Evolutionary conservation across 768 basidiomycete species (phyloP), one percentile per base, ranked within the genome.

Genomic region (Amanita subjunquillea): DNA sequence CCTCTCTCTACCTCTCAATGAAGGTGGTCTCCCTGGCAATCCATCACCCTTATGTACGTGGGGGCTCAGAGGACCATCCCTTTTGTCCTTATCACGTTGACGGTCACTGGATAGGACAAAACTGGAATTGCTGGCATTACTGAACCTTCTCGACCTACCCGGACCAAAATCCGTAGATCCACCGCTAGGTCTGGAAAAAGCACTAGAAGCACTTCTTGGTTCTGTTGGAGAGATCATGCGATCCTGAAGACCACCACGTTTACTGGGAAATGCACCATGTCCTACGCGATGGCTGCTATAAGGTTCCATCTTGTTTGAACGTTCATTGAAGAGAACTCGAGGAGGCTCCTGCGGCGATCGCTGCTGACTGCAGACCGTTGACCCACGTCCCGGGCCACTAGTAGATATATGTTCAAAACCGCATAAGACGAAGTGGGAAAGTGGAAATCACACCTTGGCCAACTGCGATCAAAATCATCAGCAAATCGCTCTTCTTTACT

Each of bases 391-490:
- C 17, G 32, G 22, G n/a, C 51, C 51, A 37, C 51, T 53, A 29
- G 5, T 4, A 48, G 20, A 37, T 20, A 22, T 15, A 25, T 25
- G 42, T 25, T 30, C 23, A 51, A n/a, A 27, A 27, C 13, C 23
- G 3, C 15, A 23, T 9, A 36, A 8, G 7, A 41, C n/a, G 8
- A 12, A 25, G 27, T 17, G 17, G 23, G 10, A 27, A 20, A 34
- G 13, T 12, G 36, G 34, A 23, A 13, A 17, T 30, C 43, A 9
- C 8, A 80, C 49, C 84, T 81, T n/a, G 92, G 92, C 93, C 92
- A 96, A 60, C 91, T 92, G 48, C 95, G 82, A 69, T 96, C 95
- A 63, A 90, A 95, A 66, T 97, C 94, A 58, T 97, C 92, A 5
- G 78, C 83, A 66, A 95, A 94, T 29, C 93, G 77, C 47, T 96